These are phyloP conservation scores for Puccinia novopanici DNA, from an alignment of 1,284 basidiomycete genomes.

Conservation along the genomic window DNA sequence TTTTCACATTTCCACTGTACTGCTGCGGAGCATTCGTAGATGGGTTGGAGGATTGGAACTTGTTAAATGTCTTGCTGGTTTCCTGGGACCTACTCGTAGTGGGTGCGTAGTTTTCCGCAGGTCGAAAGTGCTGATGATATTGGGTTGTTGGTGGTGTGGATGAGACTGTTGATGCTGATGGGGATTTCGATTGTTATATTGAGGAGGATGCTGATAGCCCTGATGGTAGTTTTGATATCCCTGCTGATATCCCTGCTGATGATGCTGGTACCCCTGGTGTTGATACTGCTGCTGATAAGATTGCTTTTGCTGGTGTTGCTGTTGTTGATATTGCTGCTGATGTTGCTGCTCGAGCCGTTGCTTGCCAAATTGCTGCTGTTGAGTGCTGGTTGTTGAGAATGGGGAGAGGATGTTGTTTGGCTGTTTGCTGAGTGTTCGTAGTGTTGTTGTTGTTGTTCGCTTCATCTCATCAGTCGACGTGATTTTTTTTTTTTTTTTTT, in stretches of 20 bases:
- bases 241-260: neutral
- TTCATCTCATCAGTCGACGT: neutral
- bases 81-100: neutral
- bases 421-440: neutral
- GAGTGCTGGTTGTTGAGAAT: no score
- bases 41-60: slow-evolving; percentile 1
- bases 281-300: neutral
- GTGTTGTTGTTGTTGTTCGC: neutral
- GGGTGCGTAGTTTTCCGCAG: neutral
- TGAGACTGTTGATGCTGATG: neutral
- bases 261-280: neutral
- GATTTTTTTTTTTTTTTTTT: neutral
- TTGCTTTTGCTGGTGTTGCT: neutral
- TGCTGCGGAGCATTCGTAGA: neutral
- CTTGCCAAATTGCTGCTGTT: neutral
- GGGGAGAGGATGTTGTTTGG: neutral
- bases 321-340: neutral
- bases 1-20: neutral
- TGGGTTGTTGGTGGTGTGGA: slow-evolving; percentile 3
- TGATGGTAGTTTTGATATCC: neutral
- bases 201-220: neutral
- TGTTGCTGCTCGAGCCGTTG: neutral
- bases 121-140: neutral
- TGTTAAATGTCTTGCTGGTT: neutral
- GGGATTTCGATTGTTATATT: neutral